These are phyloP conservation scores for Syzygium syzygioides DNA, from an alignment of 441 rosid species.

Conservation along the genomic window DNA sequence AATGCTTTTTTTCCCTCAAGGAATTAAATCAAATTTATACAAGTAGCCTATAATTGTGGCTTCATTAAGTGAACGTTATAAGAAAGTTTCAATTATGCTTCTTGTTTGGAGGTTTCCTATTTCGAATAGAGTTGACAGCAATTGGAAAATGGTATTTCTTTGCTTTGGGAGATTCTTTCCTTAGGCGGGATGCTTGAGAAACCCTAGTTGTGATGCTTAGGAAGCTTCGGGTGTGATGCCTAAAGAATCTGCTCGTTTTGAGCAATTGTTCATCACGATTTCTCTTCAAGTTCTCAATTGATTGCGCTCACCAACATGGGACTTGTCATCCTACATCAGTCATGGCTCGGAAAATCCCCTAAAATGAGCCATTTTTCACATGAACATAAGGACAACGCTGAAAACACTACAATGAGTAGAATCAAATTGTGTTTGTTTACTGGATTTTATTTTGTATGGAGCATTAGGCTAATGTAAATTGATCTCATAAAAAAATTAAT, in stretches of 20 bases:
- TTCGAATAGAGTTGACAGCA: background rate
- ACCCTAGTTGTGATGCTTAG: background rate
- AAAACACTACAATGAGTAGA: no score
- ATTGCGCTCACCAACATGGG: fast-evolving
- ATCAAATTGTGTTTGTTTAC: no score
- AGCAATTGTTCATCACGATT: background rate
- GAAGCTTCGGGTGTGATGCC: background rate
- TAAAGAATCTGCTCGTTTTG: background rate
- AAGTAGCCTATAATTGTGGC: no score
- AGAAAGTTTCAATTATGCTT: background rate
- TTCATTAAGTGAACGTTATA: no score
- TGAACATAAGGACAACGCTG: background rate
- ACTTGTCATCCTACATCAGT: background rate
- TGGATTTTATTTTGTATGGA: no score
- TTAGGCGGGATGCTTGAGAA: background rate
- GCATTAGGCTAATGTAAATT: no score
- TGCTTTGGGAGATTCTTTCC: background rate
- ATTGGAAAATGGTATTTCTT: background rate
- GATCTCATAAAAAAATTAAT: no score
- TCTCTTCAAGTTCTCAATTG: background rate
- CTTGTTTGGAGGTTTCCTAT: background rate
- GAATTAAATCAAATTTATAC: no score
- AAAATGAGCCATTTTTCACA: background rate
- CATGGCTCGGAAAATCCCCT: background rate
- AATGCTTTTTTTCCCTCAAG: background rate